These are phyloP conservation scores for Escovopsis weberi DNA, from an alignment of 2,329 filamentous ascomycete genomes.

Conservation along the genomic window DNA sequence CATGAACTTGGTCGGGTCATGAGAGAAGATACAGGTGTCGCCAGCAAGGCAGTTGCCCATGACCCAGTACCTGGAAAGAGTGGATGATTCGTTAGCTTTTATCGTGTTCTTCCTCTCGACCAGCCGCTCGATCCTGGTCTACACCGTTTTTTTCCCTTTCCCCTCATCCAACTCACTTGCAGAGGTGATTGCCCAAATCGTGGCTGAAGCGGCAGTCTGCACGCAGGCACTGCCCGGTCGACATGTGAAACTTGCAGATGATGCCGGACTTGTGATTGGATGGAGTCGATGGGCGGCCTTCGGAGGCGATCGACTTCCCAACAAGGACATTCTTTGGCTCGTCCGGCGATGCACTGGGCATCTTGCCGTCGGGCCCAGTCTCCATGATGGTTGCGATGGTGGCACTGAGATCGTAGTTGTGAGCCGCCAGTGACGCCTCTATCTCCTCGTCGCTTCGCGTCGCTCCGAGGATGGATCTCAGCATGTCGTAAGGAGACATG, in stretches of 20 bases:
- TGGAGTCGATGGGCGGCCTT: conserved; percentile 63
- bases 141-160: background rate
- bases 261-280: conserved; percentile 67
- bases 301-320: conserved; percentile 75
- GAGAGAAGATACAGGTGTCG: conserved; percentile 89
- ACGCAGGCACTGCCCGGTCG: conserved; percentile 85
- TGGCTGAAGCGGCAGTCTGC: conserved; percentile 97
- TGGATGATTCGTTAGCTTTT: background rate
- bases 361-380: conserved; percentile 33
- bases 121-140: background rate
- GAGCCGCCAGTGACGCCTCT: conserved; percentile 72
- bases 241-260: conserved; percentile 94
- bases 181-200: conserved; percentile 87
- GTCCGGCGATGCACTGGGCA: conserved; percentile 22
- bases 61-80: conserved; percentile 64
- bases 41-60: conserved; percentile 91
- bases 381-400: conserved; percentile 86
- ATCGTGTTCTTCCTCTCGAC: background rate
- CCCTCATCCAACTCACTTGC: conserved; percentile 59
- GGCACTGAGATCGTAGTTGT: conserved; percentile 85
- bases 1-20: conserved; percentile 79
- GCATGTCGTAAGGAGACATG: conserved; percentile 97
- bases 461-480: conserved; percentile 85
- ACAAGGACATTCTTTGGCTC: conserved; percentile 61
- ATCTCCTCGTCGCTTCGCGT: conserved; percentile 88